These are phyloP conservation scores for Colletotrichum sp. DNA, from an alignment of 2,329 filamentous ascomycete genomes.

Conservation along the genomic window DNA sequence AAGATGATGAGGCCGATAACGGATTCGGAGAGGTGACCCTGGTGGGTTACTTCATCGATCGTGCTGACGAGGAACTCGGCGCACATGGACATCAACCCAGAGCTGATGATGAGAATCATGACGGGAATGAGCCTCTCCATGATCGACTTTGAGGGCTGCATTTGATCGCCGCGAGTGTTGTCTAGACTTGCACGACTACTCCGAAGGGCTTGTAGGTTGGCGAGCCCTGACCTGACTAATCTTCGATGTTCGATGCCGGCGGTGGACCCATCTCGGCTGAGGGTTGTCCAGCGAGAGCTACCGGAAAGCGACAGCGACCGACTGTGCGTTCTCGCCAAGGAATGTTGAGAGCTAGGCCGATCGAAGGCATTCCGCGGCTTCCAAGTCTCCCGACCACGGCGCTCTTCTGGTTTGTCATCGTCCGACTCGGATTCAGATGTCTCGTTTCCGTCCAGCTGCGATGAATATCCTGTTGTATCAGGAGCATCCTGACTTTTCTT, in stretches of 20 bases:
- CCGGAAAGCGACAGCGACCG: conserved; percentile 31
- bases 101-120: conserved; percentile 56
- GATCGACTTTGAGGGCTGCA: background rate
- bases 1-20: conserved; percentile 68
- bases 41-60: conserved; percentile 60
- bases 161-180: no score
- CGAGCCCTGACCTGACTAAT: conserved; percentile 23
- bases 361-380: background rate
- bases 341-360: conserved; percentile 24
- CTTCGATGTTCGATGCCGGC: conserved; percentile 9
- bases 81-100: conserved; percentile 62
- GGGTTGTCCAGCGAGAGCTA: conserved; percentile 23
- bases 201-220: conserved; percentile 22
- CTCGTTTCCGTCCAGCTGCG: no score
- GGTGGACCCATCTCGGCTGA: conserved; percentile 26
- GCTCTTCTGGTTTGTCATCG: background rate
- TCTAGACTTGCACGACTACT: conserved; percentile 5
- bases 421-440: background rate
- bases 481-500: background rate
- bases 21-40: conserved; percentile 55
- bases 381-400: background rate
- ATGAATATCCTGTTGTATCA: background rate
- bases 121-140: conserved; percentile 44
- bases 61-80: conserved; percentile 66
- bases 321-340: conserved; percentile 22